Evolutionary conservation across 495 filamentous ascomycete genomes (phyloP), one percentile per base, ranked within the genome.

Genomic region (Emericellopsis terricola): DNA sequence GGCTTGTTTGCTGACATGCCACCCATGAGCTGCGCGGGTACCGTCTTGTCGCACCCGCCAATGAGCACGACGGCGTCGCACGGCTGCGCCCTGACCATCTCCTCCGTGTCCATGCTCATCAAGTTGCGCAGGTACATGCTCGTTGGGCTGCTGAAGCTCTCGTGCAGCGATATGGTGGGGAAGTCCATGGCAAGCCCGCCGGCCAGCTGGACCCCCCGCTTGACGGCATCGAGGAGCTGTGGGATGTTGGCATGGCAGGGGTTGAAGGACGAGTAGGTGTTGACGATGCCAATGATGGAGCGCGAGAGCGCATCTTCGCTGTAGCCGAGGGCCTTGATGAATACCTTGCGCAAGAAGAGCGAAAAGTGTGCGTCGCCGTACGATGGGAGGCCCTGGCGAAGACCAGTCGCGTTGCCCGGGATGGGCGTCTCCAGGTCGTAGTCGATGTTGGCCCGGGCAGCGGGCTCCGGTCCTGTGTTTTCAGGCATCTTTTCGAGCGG

Each of bases 41-140:
- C 66, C 0, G 74, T 78, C 47, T 79, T 79, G 38, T 79, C 74
- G 41, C 74, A 78, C 5, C 73, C 74, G 24, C 74, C 74, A 38
- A 79, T 68, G 46, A 77, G 57, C 17, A 79, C 60, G 28, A 68
- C 69, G 0, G 67, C 68, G 48, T 78, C 73, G 7, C 75, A 53
- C 0, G 74, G 73, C 47, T 78, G 72, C 10, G 73, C 72, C 17
- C 48, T 43, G 15, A 79, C 67, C 74, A 79, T 77, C 51, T 78
- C 74, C 46, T 79, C 74, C 0, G 74, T 78, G 44, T 79, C 73
- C 71, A 79, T 75, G 41, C 69, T 71, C 73, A 79, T 78, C 28
- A 78, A 34, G 44, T 78, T 79, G 28, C 74, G 46, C 36, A 77
- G 39, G 36, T 68, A 77, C 73, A 79, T 79, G 50, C 74, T 79